Conservation (phyloP, 2,329 filamentous ascomycete genomes). For the Neobulgaria alba region DNA sequence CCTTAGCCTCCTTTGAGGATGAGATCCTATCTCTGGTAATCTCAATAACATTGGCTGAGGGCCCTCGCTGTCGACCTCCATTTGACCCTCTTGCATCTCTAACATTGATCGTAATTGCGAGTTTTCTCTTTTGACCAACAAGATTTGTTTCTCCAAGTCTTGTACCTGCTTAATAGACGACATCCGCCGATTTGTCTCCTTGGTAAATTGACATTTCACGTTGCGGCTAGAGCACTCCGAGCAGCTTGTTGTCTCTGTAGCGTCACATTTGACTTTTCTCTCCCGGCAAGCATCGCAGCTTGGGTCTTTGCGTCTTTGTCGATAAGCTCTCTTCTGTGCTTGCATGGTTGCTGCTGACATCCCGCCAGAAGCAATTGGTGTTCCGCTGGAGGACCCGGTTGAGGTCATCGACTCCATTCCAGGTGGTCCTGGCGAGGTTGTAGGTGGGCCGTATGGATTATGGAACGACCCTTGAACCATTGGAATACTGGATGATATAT, state of each 20-base stretch:
- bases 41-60: constrained; percentile 39
- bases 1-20: constrained; percentile 54
- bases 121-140: constrained; percentile 73
- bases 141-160: constrained; percentile 87
- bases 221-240: constrained; percentile 95
- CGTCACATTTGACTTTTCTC: constrained; percentile 80
- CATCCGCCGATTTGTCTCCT: constrained; percentile 97
- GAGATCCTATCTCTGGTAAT: constrained; percentile 57
- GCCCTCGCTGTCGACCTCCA: constrained; percentile 33
- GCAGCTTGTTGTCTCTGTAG: constrained; percentile 90
- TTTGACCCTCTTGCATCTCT: constrained; percentile 32
- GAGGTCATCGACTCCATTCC: constrained; percentile 54
- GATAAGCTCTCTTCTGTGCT: constrained; percentile 85
- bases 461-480: constrained; percentile 22
- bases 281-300: constrained; percentile 96
- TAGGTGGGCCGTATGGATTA: constrained; percentile 21
- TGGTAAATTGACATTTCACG: constrained; percentile 97
- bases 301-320: constrained; percentile 89
- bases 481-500: constrained; percentile 42
- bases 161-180: constrained; percentile 99
- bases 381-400: constrained; percentile 47
- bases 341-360: constrained; percentile 44
- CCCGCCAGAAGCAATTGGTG: constrained; percentile 37
- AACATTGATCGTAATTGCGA: constrained; percentile 60
- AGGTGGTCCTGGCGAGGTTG: constrained; percentile 29